These are phyloP conservation scores for Beauveria sp. DNA, from an alignment of 2,329 filamentous ascomycete species.

Conservation along the genomic window DNA sequence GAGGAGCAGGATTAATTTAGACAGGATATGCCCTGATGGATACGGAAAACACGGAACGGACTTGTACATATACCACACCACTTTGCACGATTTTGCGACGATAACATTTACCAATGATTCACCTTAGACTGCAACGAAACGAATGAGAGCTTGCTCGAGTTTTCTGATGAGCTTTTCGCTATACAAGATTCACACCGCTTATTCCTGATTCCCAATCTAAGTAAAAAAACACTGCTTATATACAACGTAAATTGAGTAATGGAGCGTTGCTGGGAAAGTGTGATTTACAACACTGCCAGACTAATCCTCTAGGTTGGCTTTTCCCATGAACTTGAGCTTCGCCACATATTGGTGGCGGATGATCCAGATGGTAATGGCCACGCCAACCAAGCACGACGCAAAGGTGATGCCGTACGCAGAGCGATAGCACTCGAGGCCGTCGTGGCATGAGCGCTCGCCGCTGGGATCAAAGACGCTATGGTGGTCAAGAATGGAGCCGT, in stretches of 20 bases:
- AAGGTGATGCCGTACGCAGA: conserved; percentile 76
- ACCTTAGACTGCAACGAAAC: not conserved
- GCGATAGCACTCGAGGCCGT: conserved; percentile 74
- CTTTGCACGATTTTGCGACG: conserved; percentile 1
- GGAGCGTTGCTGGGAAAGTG: not conserved
- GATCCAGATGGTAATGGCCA: conserved; percentile 62
- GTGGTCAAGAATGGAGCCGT: conserved; percentile 73
- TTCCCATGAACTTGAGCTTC: conserved; percentile 29
- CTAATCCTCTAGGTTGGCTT: conserved; percentile 31
- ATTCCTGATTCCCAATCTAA: not conserved
- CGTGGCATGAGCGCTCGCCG: conserved; percentile 66
- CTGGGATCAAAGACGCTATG: conserved; percentile 63
- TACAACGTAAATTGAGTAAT: not conserved
- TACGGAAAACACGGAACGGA: not conserved
- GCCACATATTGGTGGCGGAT: conserved; percentile 51
- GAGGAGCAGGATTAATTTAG: conserved; percentile 23
- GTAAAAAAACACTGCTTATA: not conserved
- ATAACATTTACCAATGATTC: not conserved
- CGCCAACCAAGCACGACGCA: conserved; percentile 59
- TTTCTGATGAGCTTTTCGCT: not conserved
- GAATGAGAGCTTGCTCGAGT: not conserved
- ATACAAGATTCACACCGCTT: not conserved
- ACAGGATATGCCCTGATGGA: not conserved
- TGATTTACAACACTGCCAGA: not conserved
- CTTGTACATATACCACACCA: conserved; percentile 6